Evolutionary conservation across 2,329 filamentous ascomycete genomes (phyloP), one percentile per base, ranked within the genome.

Genomic region (Tolypocladium ovalisporum): DNA sequence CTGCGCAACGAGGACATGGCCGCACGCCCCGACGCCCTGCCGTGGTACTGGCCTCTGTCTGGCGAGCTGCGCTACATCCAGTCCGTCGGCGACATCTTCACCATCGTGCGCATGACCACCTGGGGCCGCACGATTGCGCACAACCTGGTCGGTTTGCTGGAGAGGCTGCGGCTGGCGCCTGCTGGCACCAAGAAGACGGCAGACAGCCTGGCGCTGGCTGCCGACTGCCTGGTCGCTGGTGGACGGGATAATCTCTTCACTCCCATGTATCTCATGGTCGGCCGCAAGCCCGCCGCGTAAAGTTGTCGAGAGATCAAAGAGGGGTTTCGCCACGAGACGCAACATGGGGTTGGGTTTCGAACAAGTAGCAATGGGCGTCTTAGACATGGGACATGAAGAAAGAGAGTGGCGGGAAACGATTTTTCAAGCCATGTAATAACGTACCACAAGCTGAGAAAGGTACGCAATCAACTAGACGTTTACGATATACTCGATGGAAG

Each of bases 211-310:
- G 91, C 88, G 7, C 68, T 85, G 58, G 92, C 90, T 36, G 91
- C 84, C 13, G 92, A 97, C 73, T 88, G 84, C 66, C 78, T 97
- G 55, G 92, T 96, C 27, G 90, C 89, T 53, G 93, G 93, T 73
- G 93, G 86, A 39, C 83, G 85, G 71, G 81, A 92, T 77, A 89
- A 96, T 73, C 82, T 97, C n/a, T 97, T 97, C 76, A 97, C 93
- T 1, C 93, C 93, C 57, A 97, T 97, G 93, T 97, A 96, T 76
- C 79, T 97, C 69, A 97, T 97, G 90, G 84, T 97, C 59, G 93
- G 85, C 60, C 85, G 89, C 75, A 97, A 97, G 81, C 90, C 93
- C 55, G 63, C 56, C 34, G 42, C 61, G 54, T 64, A 60, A 57
- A 15, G 47, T 5, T 52, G 29, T n/a, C 29, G 19, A 2, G 29